phyloP scores from a whole-genome alignment of 2,329 filamentous ascomycete genomes.

The Pseudofabraea citricarpa region DNA sequence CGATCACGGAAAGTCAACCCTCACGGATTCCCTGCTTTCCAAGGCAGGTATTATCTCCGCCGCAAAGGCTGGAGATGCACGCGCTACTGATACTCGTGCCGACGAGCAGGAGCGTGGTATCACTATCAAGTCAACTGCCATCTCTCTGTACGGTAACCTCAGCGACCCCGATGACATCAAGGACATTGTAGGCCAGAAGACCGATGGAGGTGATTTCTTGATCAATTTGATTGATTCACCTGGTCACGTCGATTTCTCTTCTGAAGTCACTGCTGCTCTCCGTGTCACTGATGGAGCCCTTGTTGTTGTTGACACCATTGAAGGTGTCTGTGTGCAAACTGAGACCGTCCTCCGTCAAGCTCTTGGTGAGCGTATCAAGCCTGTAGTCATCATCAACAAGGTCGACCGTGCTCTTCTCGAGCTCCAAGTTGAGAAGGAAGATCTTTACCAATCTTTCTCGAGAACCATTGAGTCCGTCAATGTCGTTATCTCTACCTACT shows the following conservation, averaged over 20 bases:
- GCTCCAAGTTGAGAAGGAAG: conserved; percentile 97
- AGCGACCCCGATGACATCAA: conserved; percentile 80
- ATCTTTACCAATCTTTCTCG: conserved; percentile 99
- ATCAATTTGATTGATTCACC: conserved; percentile 99
- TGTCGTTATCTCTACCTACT: conserved; percentile 99
- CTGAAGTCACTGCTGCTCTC: conserved; percentile 97
- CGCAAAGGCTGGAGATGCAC: conserved; percentile 91
- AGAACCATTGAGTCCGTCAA: conserved; percentile 99
- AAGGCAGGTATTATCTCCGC: conserved; percentile 99
- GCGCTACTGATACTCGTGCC: conserved; percentile 93
- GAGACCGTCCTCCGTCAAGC: conserved; percentile 99
- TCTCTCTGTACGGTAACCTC: conserved; percentile 91
- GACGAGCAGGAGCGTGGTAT: conserved; percentile 99
- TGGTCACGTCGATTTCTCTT: conserved; percentile 99
- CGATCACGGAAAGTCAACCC: conserved; percentile 99
- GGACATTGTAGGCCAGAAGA: conserved; percentile 86
- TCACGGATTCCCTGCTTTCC: conserved; percentile 98
- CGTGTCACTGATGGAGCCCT: conserved; percentile 99
- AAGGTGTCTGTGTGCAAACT: conserved; percentile 99
- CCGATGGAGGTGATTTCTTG: conserved; percentile 92
- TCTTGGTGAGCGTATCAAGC: conserved; percentile 99
- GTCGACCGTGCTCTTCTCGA: conserved; percentile 99
- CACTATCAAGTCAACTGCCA: conserved; percentile 99
- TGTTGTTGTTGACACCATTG: conserved; percentile 98
- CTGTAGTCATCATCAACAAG: conserved; percentile 99